Base-by-base conservation (phyloP, 2,329 filamentous ascomycete genomes). In the Dactylonectria macrodidyma region DNA sequence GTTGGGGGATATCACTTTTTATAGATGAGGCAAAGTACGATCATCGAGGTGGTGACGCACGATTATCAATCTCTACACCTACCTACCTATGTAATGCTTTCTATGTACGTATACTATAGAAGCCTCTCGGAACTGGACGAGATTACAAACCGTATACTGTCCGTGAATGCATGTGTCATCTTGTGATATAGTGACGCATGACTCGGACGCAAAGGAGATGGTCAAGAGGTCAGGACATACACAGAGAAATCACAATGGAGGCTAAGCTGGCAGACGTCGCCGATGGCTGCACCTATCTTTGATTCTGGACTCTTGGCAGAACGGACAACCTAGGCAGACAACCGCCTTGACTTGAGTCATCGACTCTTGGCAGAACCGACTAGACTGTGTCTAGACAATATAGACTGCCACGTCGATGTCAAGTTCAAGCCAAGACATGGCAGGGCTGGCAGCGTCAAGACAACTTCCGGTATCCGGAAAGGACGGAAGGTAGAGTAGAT, bases 1-100 rank as follows among this genome's bases (percentile, higher is more conserved):
- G 51, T 54, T 54, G 16, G 36, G 5, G 50, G 51, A 54, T 11
- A 3, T 14, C 9, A 14, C 33, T 34, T 44, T 34, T 36, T 14
- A 54, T 54, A 54, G 51, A 54, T 24, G n/a, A 38, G 33, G 51
- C 41, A 19, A 11, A 44, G 41, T 44, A 44, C 41, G 16, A 44
- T 44, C 41, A n/a, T 38, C 36, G 36, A 10, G 36, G 36, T 9
- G 36, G 12, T n/a, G 41, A 19, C 41, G 41, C 51, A n/a, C 34
- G 30, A 33, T 12, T 34, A 33, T 30, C 51, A 54, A 54, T 54
- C 51, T 54, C 51, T 54, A 54, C 51, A 54, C 51, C 36, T 11
- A 30, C 26, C 26, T 30, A 30, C 26, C 26, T 30, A 38, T 54
- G 51, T 54, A 54, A 54, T 54, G 6, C 14, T 36, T 54, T 38